These are phyloP conservation scores for Coffea eugenioides DNA, from an alignment of 257 asterid genomes.

Conservation along the genomic window DNA sequence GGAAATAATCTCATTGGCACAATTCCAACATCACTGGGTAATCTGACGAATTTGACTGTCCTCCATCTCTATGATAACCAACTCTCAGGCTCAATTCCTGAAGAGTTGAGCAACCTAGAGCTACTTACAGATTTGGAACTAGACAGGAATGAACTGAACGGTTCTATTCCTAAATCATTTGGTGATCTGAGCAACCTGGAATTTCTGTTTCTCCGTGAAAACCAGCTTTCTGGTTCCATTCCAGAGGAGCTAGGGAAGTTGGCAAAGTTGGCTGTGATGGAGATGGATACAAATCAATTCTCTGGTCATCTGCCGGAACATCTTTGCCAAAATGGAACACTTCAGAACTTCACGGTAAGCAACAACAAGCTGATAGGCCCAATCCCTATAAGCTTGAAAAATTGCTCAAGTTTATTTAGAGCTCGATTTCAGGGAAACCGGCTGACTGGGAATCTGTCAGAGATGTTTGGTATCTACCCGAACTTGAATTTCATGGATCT, in stretches of 20 bases:
- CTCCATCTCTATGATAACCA: background rate
- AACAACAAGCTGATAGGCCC: too few species aligned
- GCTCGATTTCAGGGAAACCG: too few species aligned
- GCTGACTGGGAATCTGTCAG: too few species aligned
- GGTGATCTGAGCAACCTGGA: too few species aligned
- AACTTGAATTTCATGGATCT: too few species aligned
- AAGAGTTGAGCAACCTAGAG: conserved; percentile 22
- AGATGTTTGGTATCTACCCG: too few species aligned
- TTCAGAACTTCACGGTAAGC: too few species aligned
- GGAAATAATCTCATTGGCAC: too few species aligned
- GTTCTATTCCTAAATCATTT: conserved; percentile 15
- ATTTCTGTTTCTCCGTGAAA: background rate
- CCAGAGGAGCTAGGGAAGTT: conserved; percentile 18
- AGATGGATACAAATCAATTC: conserved; percentile 22
- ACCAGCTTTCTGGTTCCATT: conserved; percentile 27
- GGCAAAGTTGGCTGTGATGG: conserved; percentile 5
- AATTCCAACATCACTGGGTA: too few species aligned
- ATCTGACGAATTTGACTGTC: too few species aligned
- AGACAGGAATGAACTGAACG: conserved; percentile 11
- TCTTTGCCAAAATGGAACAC: background rate
- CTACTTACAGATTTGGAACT: background rate
- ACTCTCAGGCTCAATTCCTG: conserved; percentile 20
- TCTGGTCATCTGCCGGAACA: conserved; percentile 35
- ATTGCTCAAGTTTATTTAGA: too few species aligned
- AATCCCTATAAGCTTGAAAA: too few species aligned